Percentiles rank a stretch among this genome's conserved stretches.
These are phyloP conservation scores for Colletotrichum noveboracense DNA, from an alignment of 2,329 filamentous ascomycete genomes.

Conservation along the genomic window DNA sequence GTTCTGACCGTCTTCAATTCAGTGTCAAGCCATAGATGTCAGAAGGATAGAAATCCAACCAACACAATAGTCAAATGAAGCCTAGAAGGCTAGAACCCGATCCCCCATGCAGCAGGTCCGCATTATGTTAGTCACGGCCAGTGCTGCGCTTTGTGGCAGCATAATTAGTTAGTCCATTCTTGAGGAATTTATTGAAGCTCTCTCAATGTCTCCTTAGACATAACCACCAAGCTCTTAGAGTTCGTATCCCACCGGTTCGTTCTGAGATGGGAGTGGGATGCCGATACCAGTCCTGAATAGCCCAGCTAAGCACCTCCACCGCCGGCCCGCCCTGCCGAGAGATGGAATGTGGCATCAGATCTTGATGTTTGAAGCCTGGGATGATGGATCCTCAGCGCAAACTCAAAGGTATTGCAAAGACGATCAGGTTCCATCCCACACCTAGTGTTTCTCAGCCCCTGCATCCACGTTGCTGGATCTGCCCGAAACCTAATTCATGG, in stretches of 20 bases:
- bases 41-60: background rate
- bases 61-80: background rate
- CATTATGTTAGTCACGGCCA: background rate
- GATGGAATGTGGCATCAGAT: background rate
- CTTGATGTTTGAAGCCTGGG: background rate
- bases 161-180: background rate
- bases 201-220: background rate
- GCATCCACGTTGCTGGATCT: background rate
- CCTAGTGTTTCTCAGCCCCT: background rate
- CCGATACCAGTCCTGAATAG: background rate
- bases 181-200: rapidly evolving
- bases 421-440: background rate
- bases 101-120: background rate
- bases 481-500: background rate
- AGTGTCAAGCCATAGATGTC: no score
- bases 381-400: background rate
- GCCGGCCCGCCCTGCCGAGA: background rate
- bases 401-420: background rate
- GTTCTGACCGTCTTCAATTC: background rate
- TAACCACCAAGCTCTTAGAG: rapidly evolving
- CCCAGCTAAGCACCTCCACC: background rate
- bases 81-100: background rate
- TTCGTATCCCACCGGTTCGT: background rate
- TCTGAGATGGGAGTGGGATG: background rate
- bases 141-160: background rate